Evolutionary conservation across 169 alveolate species (phyloP).

Genomic region (Plasmodium gonderi): DNA sequence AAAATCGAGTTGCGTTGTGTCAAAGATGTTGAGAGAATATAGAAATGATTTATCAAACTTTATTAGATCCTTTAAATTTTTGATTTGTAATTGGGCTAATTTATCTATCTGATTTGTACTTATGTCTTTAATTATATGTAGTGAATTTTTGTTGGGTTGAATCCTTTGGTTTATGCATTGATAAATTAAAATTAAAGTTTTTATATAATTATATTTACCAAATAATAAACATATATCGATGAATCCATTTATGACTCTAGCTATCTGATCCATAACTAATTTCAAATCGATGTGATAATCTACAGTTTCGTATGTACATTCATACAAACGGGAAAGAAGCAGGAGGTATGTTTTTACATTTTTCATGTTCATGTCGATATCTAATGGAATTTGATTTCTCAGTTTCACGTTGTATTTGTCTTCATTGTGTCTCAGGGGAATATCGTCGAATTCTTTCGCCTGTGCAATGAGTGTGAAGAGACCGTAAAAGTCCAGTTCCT

Average conservation of each 20-base stretch:
- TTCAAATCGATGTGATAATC: constrained; percentile 91
- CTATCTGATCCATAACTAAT: constrained; percentile 88
- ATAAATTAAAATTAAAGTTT: constrained; percentile 54
- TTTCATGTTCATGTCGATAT: constrained; percentile 90
- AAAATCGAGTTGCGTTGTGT: constrained; percentile 33
- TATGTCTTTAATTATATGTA: constrained; percentile 29
- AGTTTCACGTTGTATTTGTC: constrained; percentile 92
- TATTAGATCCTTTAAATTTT: constrained; percentile 28
- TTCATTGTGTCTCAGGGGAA: constrained; percentile 95
- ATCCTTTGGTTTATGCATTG: constrained; percentile 75
- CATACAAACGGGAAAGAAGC: constrained; percentile 79
- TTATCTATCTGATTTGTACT: constrained; percentile 18
- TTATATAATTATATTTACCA: constrained; percentile 59
- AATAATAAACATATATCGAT: constrained; percentile 79
- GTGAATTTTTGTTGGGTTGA: constrained; percentile 54
- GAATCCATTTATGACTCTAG: constrained; percentile 89
- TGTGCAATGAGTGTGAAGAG: constrained; percentile 85
- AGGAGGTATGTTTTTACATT: constrained; percentile 93
- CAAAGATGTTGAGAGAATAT: constrained; percentile 50
- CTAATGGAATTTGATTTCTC: constrained; percentile 88
- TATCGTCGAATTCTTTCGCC: constrained; percentile 92
- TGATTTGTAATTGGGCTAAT: constrained; percentile 34
- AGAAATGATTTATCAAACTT: constrained; percentile 31
- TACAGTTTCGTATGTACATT: constrained; percentile 91
- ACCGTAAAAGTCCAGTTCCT: constrained; percentile 77